Percentiles rank a stretch among this genome's conserved stretches.
phyloP scores from a whole-genome alignment of 139 green algal genomes.

The Cymbomonas tetramitiformis region DNA sequence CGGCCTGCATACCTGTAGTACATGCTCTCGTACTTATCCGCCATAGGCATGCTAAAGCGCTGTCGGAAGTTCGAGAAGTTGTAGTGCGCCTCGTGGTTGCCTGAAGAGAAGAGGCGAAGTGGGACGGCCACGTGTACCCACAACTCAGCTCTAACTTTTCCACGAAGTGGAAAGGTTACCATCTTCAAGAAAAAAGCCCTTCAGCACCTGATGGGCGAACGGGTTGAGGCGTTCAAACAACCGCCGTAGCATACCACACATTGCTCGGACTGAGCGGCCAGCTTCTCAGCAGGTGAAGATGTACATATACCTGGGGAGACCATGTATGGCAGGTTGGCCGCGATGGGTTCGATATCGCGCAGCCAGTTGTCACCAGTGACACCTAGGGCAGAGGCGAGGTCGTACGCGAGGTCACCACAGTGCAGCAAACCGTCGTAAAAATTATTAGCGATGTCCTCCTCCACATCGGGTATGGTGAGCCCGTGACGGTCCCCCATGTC shows the following conservation, averaged over 20 bases:
- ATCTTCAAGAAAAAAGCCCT: too few relatives aligned
- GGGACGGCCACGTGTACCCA: too few relatives aligned
- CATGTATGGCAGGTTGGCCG: conserved; percentile 2
- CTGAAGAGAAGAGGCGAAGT: too few relatives aligned
- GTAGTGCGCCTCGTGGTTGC: conserved; percentile 4
- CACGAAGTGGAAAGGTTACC: too few relatives aligned
- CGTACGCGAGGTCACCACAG: conserved; percentile 10
- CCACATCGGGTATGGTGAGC: neutral
- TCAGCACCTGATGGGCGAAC: too few relatives aligned
- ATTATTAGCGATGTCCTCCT: neutral
- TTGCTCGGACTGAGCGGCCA: too few relatives aligned
- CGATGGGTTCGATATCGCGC: neutral
- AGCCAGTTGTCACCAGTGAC: neutral
- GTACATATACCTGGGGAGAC: too few relatives aligned
- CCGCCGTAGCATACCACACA: too few relatives aligned
- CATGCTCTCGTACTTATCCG: neutral
- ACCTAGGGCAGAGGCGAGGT: neutral
- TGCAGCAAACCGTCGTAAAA: neutral
- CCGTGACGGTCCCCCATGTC: neutral
- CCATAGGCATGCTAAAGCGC: conserved; percentile 1
- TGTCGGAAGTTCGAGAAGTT: conserved; percentile 5
- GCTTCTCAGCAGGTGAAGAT: too few relatives aligned
- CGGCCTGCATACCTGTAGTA: conserved; percentile 6
- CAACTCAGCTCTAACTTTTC: too few relatives aligned
- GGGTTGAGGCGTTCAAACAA: too few relatives aligned